Evolutionary conservation across 345 rosid genomes (phyloP).

Genomic region (Pugionium dolabratum): DNA sequence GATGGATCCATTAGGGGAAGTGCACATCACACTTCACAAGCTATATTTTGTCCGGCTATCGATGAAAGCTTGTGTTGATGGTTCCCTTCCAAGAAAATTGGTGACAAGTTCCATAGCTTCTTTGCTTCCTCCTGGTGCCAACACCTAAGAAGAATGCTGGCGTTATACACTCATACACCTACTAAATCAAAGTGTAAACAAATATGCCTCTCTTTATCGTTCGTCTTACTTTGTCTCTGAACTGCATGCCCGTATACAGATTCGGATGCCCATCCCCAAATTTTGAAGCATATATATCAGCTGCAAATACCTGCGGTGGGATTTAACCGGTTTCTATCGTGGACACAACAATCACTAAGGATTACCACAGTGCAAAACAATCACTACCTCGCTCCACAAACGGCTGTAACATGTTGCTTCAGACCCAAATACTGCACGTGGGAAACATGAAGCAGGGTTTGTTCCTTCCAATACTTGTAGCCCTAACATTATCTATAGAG

Average conservation of each 20-base stretch:
- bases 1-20: not conserved
- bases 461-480: conserved; percentile 87
- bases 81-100: conserved; percentile 90
- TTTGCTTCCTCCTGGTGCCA: conserved; percentile 83
- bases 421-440: conserved; percentile 81
- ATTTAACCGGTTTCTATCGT: not conserved
- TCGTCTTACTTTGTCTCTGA: conserved; percentile 68
- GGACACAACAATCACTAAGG: not conserved
- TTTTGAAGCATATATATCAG: conserved; percentile 78
- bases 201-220: conserved; percentile 7
- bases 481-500: conserved; percentile 78
- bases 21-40: too few species aligned
- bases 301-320: conserved; percentile 76
- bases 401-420: conserved; percentile 94
- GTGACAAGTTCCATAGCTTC: conserved; percentile 74
- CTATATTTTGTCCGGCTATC: conserved; percentile 51
- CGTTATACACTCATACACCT: not conserved
- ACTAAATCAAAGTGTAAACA: not conserved
- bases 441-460: conserved; percentile 92
- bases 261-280: conserved; percentile 62
- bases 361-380: conserved; percentile 1
- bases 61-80: conserved; percentile 76
- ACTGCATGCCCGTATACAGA: conserved; percentile 64
- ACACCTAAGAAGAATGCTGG: conserved; percentile 53
- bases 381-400: conserved; percentile 73